phyloP scores from a whole-genome alignment of 805 yeast genomes.

The Metschnikowia picachoensis region DNA sequence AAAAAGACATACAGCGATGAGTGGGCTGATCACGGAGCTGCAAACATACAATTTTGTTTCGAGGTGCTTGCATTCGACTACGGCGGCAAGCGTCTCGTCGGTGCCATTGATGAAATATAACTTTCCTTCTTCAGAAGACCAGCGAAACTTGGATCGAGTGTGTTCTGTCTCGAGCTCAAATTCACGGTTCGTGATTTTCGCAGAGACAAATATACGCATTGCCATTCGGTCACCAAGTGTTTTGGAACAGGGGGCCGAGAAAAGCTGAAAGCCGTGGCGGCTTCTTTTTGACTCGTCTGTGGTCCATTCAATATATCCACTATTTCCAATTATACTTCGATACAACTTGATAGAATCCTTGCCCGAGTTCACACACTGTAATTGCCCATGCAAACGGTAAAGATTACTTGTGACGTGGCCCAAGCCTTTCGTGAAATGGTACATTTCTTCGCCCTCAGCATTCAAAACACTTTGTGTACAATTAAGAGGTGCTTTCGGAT shows the following conservation, averaged over 20 bases:
- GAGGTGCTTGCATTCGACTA: constrained; percentile 1
- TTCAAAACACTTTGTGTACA: not conserved
- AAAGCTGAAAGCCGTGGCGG: not conserved
- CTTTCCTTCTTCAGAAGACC: not conserved
- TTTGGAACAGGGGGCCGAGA: not conserved
- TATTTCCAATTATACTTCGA: constrained; percentile 18
- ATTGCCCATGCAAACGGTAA: constrained; percentile 6
- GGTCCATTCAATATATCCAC: constrained; percentile 16
- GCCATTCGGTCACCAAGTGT: not conserved
- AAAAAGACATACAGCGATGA: constrained; percentile 11
- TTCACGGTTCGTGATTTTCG: constrained; percentile 11
- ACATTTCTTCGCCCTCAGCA: not conserved
- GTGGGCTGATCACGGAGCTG: constrained; percentile 7
- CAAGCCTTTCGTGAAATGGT: constrained; percentile 1
- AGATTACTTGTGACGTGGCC: constrained; percentile 3
- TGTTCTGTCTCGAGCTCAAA: constrained; percentile 2
- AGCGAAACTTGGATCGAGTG: not conserved
- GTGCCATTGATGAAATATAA: not conserved
- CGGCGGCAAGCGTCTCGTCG: not conserved
- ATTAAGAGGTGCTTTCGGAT: not conserved
- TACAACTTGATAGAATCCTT: not conserved
- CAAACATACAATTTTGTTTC: constrained; percentile 8
- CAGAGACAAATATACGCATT: constrained; percentile 1
- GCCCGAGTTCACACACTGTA: not conserved
- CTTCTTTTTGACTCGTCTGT: not conserved